Evolutionary conservation across 352 stramenopile genomes (phyloP).

Genomic region (Globisporangium lucens): DNA sequence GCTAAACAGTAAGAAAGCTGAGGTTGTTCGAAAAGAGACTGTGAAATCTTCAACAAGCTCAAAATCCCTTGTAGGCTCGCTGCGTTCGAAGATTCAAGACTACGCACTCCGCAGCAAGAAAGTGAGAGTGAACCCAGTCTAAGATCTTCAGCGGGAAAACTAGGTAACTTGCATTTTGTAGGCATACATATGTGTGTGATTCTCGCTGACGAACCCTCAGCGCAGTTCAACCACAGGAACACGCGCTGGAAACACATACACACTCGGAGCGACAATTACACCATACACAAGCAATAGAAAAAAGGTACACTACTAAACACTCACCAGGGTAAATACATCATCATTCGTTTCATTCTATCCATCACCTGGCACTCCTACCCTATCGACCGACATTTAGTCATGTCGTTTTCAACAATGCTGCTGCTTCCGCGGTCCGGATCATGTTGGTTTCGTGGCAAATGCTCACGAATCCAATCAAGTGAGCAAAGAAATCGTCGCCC

Average conservation of each 20-base stretch:
- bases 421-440: constrained; percentile 38
- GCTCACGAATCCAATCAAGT: constrained; percentile 73
- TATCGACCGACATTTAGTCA: constrained; percentile 20
- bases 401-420: background rate
- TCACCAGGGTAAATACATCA: constrained; percentile 24
- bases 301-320: constrained; percentile 9
- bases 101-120: constrained; percentile 52
- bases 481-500: constrained; percentile 78
- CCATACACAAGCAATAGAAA: background rate
- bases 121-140: constrained; percentile 43
- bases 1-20: constrained; percentile 33
- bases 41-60: constrained; percentile 39
- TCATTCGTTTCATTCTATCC: constrained; percentile 25
- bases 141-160: constrained; percentile 5
- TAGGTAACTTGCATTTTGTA: constrained; percentile 13
- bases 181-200: background rate
- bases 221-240: background rate
- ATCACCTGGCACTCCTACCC: constrained; percentile 21
- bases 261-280: background rate
- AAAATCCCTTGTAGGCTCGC: constrained; percentile 45
- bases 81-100: constrained; percentile 50
- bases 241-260: background rate
- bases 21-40: constrained; percentile 37
- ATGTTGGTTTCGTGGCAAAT: constrained; percentile 67
- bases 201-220: constrained; percentile 5